Percentiles rank a stretch among this genome's conserved stretches.
Evolutionary conservation across 2,329 filamentous ascomycete genomes (phyloP).

Genomic region (Cladosporium halotolerans): DNA sequence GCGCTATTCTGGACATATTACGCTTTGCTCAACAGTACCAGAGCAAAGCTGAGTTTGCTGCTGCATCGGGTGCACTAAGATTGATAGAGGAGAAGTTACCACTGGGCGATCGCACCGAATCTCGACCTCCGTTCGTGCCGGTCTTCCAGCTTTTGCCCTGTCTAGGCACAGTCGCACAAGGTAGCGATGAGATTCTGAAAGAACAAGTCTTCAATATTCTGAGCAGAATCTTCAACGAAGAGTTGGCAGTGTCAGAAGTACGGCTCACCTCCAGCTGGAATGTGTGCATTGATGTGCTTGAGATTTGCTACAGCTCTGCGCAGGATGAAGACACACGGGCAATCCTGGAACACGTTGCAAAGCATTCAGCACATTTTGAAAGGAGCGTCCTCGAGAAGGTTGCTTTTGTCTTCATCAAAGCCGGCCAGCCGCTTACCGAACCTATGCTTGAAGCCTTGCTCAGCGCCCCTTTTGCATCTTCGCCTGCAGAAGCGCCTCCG

Average conservation of each 20-base stretch:
- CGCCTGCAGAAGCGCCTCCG: constrained; percentile 1
- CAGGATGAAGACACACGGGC: constrained; percentile 33
- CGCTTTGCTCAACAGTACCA: constrained; percentile 15
- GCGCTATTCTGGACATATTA: constrained; percentile 21
- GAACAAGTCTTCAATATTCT: constrained; percentile 16
- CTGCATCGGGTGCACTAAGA: constrained; percentile 26
- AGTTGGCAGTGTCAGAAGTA: constrained; percentile 20
- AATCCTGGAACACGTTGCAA: constrained; percentile 2
- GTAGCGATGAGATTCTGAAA: constrained; percentile 11
- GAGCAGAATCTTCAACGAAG: constrained; percentile 44
- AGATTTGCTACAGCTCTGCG: constrained; percentile 43
- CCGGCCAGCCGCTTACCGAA: constrained; percentile 16
- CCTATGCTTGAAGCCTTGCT: constrained; percentile 17
- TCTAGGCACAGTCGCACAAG: constrained; percentile 9
- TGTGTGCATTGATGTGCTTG: constrained; percentile 56
- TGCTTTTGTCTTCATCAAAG: constrained; percentile 21
- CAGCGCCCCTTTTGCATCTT: constrained; percentile 2
- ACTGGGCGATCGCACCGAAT: constrained; percentile 2
- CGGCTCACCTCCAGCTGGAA: constrained; percentile 56
- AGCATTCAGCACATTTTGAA: constrained; percentile 15
- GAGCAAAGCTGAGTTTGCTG: constrained; percentile 20
- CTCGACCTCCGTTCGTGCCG: constrained; percentile 4
- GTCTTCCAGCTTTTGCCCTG: constrained; percentile 12
- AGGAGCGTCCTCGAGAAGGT: constrained; percentile 17
- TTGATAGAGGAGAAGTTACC: constrained; percentile 23